phyloP scores from a whole-genome alignment of 768 basidiomycete species.

The Cystofilobasidium bisporidii region DNA sequence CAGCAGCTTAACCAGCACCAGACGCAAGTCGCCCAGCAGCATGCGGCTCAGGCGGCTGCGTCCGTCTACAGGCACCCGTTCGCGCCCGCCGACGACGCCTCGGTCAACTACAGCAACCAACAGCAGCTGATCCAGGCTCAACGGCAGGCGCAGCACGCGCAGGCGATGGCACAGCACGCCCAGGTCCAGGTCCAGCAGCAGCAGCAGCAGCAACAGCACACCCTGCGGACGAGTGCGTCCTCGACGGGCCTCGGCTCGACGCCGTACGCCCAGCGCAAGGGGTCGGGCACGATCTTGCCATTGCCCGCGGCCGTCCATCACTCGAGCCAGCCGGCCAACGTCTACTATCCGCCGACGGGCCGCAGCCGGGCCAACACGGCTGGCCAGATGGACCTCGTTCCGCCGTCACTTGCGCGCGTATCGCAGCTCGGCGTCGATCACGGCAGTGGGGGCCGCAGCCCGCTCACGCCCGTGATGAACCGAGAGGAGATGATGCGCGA shows the following conservation, averaged over 20 bases:
- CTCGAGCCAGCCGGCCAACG: slow-evolving; percentile 46
- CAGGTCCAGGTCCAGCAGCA: slow-evolving; percentile 27
- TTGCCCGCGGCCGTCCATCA: slow-evolving; percentile 22
- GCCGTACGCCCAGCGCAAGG: slow-evolving; percentile 23
- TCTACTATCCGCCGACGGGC: slow-evolving; percentile 46
- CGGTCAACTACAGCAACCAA: slow-evolving; percentile 23
- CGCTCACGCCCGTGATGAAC: slow-evolving; percentile 84
- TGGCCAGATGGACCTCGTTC: slow-evolving; percentile 83
- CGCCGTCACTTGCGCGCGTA: slow-evolving; percentile 79
- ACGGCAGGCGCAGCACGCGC: slow-evolving; percentile 30
- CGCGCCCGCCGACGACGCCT: slow-evolving; percentile 46
- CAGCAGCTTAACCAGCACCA: slow-evolving; percentile 92
- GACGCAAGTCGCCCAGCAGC: slow-evolving; percentile 74
- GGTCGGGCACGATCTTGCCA: slow-evolving; percentile 24
- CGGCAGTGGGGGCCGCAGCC: slow-evolving; percentile 51
- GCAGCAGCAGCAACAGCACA: slow-evolving; percentile 16
- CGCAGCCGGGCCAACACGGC: slow-evolving; percentile 84
- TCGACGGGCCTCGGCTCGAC: slow-evolving; percentile 12
- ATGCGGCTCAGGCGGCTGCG: slow-evolving; percentile 50
- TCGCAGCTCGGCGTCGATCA: slow-evolving; percentile 66
- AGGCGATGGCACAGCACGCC: slow-evolving; percentile 28
- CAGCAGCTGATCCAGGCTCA: slow-evolving; percentile 24
- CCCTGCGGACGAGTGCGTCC: slow-evolving; percentile 10
- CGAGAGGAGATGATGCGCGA: slow-evolving; percentile 90
- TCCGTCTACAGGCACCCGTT: slow-evolving; percentile 67